phyloP scores from a whole-genome alignment of 441 rosid species.

The Pelargonium citronellum region DNA sequence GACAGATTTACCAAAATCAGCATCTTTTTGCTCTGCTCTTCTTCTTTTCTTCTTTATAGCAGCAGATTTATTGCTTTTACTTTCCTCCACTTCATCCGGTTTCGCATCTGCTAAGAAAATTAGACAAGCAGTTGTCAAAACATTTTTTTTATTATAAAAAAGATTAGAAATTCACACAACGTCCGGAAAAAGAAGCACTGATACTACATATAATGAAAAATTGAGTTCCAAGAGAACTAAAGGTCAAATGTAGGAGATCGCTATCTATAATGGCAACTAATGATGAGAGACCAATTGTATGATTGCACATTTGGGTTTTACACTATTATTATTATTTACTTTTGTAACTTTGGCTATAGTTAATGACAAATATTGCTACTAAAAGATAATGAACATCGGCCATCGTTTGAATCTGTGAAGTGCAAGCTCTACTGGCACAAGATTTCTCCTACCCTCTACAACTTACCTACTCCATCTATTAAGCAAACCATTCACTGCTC shows the following conservation, averaged over 20 bases:
- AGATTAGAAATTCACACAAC: too few relatives aligned
- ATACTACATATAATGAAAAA: not conserved
- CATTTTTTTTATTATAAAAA: too few relatives aligned
- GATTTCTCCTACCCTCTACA: not conserved
- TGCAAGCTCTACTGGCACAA: not conserved
- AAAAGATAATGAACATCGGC: too few relatives aligned
- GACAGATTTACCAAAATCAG: too few relatives aligned
- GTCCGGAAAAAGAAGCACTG: not conserved
- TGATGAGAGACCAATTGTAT: not conserved
- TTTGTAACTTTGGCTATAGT: too few relatives aligned
- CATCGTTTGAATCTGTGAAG: not conserved
- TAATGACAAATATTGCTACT: too few relatives aligned
- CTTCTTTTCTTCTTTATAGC: conserved; percentile 35
- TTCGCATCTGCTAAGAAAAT: conserved; percentile 24
- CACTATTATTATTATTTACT: not conserved
- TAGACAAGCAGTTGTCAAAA: conserved; percentile 7
- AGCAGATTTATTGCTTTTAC: conserved; percentile 14
- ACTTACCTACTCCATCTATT: not conserved
- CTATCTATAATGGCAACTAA: not conserved
- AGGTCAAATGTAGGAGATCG: too few relatives aligned
- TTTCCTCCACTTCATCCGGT: conserved; percentile 22
- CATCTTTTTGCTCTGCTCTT: conserved; percentile 23
- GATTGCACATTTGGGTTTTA: not conserved
- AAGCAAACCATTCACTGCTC: not conserved
- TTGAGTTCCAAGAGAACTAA: too few relatives aligned